Evolutionary conservation across 176 grass and related monocot genomes (phyloP).

Genomic region (Luzula sylvatica): DNA sequence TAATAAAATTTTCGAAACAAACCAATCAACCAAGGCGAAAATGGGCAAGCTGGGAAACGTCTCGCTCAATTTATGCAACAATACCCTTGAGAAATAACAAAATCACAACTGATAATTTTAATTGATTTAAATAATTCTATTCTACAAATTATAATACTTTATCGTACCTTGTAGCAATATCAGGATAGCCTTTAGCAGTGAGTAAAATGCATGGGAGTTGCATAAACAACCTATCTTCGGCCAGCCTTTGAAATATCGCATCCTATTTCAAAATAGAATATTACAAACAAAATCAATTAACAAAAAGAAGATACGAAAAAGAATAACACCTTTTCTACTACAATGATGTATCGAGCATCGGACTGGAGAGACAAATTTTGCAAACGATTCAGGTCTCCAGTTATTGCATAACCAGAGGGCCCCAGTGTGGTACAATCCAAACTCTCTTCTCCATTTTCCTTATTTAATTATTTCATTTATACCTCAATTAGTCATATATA

Average conservation of each 20-base stretch:
- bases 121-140: slow-evolving; percentile 1
- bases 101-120: slow-evolving; percentile 6
- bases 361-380: slow-evolving; percentile 53
- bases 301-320: background rate
- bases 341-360: slow-evolving; percentile 69
- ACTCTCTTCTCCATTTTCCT: slow-evolving; percentile 46
- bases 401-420: slow-evolving; percentile 63
- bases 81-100: slow-evolving; percentile 32
- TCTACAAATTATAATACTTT: slow-evolving; percentile 4
- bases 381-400: slow-evolving; percentile 58
- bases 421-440: slow-evolving; percentile 80
- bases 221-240: slow-evolving; percentile 75
- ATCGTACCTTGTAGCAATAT: slow-evolving; percentile 77
- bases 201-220: slow-evolving; percentile 77
- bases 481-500: too few species aligned
- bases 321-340: slow-evolving; percentile 72
- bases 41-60: slow-evolving; percentile 67
- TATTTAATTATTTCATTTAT: slow-evolving; percentile 15
- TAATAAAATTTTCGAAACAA: slow-evolving; percentile 12
- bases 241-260: slow-evolving; percentile 93
- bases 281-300: background rate
- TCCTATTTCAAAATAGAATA: slow-evolving; percentile 39
- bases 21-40: slow-evolving; percentile 84
- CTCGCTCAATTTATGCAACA: slow-evolving; percentile 64
- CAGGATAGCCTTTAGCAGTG: slow-evolving; percentile 97